Conservation (phyloP, 2,329 filamentous ascomycete species). For the Aspergillus nomiae region DNA sequence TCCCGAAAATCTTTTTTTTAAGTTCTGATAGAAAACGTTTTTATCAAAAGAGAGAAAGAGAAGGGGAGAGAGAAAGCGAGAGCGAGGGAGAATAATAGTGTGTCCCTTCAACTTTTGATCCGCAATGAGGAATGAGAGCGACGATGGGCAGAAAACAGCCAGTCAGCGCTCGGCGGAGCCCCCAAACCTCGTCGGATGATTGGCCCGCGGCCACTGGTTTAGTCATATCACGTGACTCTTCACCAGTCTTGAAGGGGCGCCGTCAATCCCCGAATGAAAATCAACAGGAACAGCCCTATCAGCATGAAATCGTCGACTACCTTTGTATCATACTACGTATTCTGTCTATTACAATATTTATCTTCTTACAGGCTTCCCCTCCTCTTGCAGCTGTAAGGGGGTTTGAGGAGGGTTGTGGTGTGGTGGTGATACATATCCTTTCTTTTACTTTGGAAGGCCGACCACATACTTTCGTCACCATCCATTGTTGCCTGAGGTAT, state of each 20-base stretch:
- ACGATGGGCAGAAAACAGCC: slow-evolving; percentile 10
- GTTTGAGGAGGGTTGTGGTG: background rate
- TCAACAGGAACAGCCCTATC: background rate
- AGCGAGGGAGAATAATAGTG: slow-evolving; percentile 19
- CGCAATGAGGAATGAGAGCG: slow-evolving; percentile 8
- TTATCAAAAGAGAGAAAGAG: slow-evolving; percentile 15
- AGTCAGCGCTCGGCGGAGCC: slow-evolving; percentile 14
- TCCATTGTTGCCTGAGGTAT: slow-evolving; percentile 2
- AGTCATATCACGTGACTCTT: slow-evolving; percentile 9
- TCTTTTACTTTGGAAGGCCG: background rate
- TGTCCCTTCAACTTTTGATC: slow-evolving; percentile 10
- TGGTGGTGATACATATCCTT: background rate
- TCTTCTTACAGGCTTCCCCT: background rate
- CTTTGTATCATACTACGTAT: background rate
- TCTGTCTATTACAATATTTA: slow-evolving; percentile 1
- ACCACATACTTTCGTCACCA: slow-evolving; percentile 3
- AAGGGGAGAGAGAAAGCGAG: slow-evolving; percentile 17
- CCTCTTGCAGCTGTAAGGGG: background rate
- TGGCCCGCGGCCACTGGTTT: slow-evolving; percentile 4
- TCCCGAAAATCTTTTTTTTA: background rate
- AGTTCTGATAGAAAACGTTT: slow-evolving; percentile 10
- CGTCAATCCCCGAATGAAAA: background rate
- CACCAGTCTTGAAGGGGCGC: background rate
- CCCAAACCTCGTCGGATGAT: slow-evolving; percentile 3
- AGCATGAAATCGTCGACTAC: background rate